Conservation (phyloP, 139 green algal species). For the Picochlorum costavermella region DNA sequence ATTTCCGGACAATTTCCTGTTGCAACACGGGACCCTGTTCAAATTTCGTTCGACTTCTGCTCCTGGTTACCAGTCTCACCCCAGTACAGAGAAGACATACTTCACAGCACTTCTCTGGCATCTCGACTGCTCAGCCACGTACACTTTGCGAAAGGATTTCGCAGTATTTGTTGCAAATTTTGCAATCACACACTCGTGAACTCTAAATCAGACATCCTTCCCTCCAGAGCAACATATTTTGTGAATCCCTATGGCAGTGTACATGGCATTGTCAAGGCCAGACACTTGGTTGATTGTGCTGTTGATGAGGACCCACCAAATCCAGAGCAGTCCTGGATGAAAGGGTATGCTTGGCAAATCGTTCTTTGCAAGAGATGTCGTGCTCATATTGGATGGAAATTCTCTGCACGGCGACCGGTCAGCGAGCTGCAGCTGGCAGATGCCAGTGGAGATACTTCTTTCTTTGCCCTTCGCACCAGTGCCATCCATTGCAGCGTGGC, state of each 20-base stretch:
- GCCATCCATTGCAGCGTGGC: not conserved
- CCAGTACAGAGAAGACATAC: no score
- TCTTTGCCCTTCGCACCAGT: not conserved
- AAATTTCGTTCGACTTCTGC: no score
- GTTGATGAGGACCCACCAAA: not conserved
- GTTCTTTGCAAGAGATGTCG: not conserved
- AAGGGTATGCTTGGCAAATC: slow-evolving; percentile 12
- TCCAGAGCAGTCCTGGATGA: slow-evolving; percentile 4
- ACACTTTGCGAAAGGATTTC: not conserved
- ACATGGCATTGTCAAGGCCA: slow-evolving; percentile 8
- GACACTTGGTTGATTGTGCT: not conserved
- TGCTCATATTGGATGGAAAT: slow-evolving; percentile 11
- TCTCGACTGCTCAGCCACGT: no score
- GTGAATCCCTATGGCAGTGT: slow-evolving; percentile 9
- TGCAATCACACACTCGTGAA: no score
- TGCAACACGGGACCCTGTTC: no score
- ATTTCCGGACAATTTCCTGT: no score
- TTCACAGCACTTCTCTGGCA: no score
- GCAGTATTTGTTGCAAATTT: slow-evolving; percentile 2
- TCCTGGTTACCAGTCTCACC: no score
- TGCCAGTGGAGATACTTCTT: not conserved
- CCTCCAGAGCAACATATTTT: not conserved
- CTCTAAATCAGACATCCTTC: no score
- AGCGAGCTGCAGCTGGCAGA: not conserved
- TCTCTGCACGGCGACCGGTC: not conserved